Base-by-base conservation (phyloP, 1,284 basidiomycete genomes). In the Ganoderma multipileum region DNA sequence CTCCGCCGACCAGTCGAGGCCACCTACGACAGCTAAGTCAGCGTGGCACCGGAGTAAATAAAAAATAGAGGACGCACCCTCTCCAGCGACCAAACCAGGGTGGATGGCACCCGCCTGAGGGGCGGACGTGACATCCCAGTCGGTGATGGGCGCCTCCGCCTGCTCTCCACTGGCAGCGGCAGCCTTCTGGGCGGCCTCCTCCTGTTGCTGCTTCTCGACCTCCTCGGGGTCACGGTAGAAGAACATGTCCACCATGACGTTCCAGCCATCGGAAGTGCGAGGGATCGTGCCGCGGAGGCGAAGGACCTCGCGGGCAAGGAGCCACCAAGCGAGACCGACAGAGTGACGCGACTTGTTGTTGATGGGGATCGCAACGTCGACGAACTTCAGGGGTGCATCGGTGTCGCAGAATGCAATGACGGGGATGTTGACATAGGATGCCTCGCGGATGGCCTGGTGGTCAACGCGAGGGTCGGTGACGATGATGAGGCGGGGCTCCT, bases 181-280 rank as follows among this genome's bases (percentile, higher is more conserved):
- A 70, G 86, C 85, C 83, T 94, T 95, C 74, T 93, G 94, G 76
- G 93, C 91, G 59, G 94, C 93, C 83, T 96, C 95, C 81, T 96
- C 95, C 80, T 94, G 91, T 78, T 95, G 93, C 85, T 98, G 96
- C 83, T 94, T 95, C 91, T 98, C 97, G 76, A 98, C 93, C 86
- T 99, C 97, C 82, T 99, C 97, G 72, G 97, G 96, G 86, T 99
- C 97, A 79, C 97, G 95, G 92, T 99, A 99, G 93, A 99, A 99
- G 95, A 98, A 99, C 95, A 99, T 96, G 86, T 99, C 97, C 77
- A 97, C 95, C 93, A 99, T 98, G 81, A 98, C 93, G 81, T 92
- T 93, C 96, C 97, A 99, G 78, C 94, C 95, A 74, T 97, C 95
- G 74, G 89, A 83, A 63, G 94, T 92, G 77, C 97, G 91, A 73